These are phyloP conservation scores for Trypanosoma vivax DNA, from an alignment of 208 protist genomes.

Conservation along the genomic window DNA sequence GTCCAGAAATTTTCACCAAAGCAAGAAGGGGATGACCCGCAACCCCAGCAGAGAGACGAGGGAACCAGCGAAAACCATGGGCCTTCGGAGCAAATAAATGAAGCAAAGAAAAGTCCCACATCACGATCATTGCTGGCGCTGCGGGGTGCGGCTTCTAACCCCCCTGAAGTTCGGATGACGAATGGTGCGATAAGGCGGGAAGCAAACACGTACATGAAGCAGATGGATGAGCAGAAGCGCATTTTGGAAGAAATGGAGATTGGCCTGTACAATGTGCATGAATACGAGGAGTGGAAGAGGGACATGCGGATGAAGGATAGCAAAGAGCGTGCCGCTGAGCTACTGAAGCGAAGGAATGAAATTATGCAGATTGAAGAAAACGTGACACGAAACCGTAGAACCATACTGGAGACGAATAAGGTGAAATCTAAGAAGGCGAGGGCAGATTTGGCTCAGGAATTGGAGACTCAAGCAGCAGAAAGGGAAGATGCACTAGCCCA, in stretches of 20 bases:
- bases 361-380: constrained; percentile 4
- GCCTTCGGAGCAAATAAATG: too few species aligned
- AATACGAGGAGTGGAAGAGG: constrained; percentile 56
- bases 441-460: constrained; percentile 2
- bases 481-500: constrained; percentile 18
- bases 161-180: constrained; percentile 37
- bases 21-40: constrained; percentile 1
- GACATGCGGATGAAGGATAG: constrained; percentile 28
- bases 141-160: constrained; percentile 24
- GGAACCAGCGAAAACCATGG: neutral
- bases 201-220: constrained; percentile 35
- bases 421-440: neutral
- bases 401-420: constrained; percentile 12
- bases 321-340: constrained; percentile 16
- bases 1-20: constrained; percentile 4
- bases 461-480: constrained; percentile 16
- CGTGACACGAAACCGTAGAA: constrained; percentile 4
- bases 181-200: constrained; percentile 53
- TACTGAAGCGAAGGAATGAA: constrained; percentile 18
- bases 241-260: constrained; percentile 41
- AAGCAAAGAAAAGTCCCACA: too few species aligned
- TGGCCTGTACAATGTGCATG: constrained; percentile 28
- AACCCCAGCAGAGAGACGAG: neutral
- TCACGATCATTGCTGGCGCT: neutral
- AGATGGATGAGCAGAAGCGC: constrained; percentile 26